A percentile compares a stretch with the other conserved stretches of the same genome.
Evolutionary conservation across 2,329 filamentous ascomycete species (phyloP).

Genomic region (Clarireedia monteithiana): DNA sequence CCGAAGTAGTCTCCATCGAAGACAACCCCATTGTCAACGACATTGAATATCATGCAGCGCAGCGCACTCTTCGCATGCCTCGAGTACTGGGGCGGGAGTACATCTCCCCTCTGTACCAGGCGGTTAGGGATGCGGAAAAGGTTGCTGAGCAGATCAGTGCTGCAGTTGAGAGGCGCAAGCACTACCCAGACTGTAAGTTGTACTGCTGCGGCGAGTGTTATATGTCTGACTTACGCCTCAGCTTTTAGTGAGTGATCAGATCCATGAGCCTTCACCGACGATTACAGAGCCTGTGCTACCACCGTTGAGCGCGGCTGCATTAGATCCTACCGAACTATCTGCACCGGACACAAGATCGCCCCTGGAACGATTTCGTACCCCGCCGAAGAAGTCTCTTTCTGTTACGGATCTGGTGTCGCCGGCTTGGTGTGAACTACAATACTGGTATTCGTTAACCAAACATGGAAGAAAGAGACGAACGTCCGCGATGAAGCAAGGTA

Average conservation of each 20-base stretch:
- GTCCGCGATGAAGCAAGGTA: slow-evolving; percentile 75
- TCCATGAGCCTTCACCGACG: neutral
- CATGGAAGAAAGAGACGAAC: slow-evolving; percentile 71
- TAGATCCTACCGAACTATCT: slow-evolving; percentile 1
- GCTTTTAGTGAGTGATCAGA: slow-evolving; percentile 49
- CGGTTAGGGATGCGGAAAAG: slow-evolving; percentile 22
- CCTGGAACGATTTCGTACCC: slow-evolving; percentile 69
- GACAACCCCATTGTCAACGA: slow-evolving; percentile 23
- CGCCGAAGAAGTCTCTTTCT: slow-evolving; percentile 69
- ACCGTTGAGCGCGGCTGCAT: neutral
- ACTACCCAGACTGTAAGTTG: slow-evolving; percentile 46
- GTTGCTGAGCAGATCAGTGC: slow-evolving; percentile 20
- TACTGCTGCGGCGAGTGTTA: slow-evolving; percentile 1
- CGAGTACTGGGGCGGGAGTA: slow-evolving; percentile 34
- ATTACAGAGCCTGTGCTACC: neutral
- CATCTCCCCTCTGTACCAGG: slow-evolving; percentile 23
- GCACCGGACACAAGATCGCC: slow-evolving; percentile 48
- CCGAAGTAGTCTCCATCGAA: slow-evolving; percentile 30
- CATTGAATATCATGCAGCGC: slow-evolving; percentile 28
- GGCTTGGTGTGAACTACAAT: slow-evolving; percentile 94
- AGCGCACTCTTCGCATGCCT: slow-evolving; percentile 32
- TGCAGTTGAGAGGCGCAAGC: slow-evolving; percentile 26
- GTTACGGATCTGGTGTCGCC: slow-evolving; percentile 85
- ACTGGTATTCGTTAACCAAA: slow-evolving; percentile 76
- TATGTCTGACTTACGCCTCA: slow-evolving; percentile 53